Evolutionary conservation across 352 stramenopile genomes (phyloP).

Genomic region (Globisporangium lucens): DNA sequence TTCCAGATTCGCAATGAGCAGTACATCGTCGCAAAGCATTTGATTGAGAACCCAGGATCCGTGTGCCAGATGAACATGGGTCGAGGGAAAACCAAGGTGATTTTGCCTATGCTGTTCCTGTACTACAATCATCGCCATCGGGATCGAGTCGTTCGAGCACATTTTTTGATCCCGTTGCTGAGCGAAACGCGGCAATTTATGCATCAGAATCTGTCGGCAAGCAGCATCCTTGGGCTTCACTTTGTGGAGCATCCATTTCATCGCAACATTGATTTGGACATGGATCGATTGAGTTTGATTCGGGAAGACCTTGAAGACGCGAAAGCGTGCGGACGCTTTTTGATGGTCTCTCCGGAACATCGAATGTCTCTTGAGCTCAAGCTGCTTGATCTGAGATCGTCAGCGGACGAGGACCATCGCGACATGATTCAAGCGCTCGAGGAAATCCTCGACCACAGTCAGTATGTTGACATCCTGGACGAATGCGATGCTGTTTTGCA

Average conservation of each 20-base stretch:
- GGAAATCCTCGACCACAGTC: slow-evolving; percentile 37
- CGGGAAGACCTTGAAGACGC: slow-evolving; percentile 34
- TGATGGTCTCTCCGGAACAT: slow-evolving; percentile 85
- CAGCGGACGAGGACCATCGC: slow-evolving; percentile 10
- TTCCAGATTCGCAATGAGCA: slow-evolving; percentile 85
- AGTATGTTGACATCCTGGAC: slow-evolving; percentile 83
- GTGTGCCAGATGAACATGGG: slow-evolving; percentile 89
- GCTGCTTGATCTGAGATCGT: slow-evolving; percentile 39
- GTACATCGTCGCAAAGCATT: slow-evolving; percentile 65
- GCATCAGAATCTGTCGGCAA: slow-evolving; percentile 49
- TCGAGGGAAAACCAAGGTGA: slow-evolving; percentile 85
- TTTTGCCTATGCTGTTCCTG: slow-evolving; percentile 87
- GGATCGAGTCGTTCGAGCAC: slow-evolving; percentile 43
- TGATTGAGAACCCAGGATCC: slow-evolving; percentile 59
- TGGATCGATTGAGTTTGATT: slow-evolving; percentile 27
- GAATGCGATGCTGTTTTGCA: slow-evolving; percentile 86
- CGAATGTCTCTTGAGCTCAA: slow-evolving; percentile 89
- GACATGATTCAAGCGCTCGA: slow-evolving; percentile 25
- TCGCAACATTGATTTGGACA: slow-evolving; percentile 41
- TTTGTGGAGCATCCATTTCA: slow-evolving; percentile 76
- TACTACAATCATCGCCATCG: slow-evolving; percentile 35
- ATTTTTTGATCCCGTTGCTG: slow-evolving; percentile 62
- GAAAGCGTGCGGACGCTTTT: slow-evolving; percentile 34
- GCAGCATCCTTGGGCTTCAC: slow-evolving; percentile 27
- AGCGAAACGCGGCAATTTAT: slow-evolving; percentile 68